Conservation (phyloP, 2,329 filamentous ascomycete genomes). For the Ophiostoma tasmaniense region DNA sequence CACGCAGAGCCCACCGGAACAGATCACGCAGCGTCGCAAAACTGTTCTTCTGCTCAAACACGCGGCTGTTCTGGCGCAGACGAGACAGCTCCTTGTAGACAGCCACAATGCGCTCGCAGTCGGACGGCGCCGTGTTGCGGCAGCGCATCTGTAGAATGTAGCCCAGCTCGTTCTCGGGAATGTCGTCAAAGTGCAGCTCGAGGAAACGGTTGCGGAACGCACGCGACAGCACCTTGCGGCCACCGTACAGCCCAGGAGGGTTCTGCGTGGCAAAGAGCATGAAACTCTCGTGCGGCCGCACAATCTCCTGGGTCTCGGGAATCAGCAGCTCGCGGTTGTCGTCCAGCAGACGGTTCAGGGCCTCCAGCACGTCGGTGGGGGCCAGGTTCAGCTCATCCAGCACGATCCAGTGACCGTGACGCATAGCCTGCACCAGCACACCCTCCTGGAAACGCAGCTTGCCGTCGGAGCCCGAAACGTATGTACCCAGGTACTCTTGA, state of each 20-base stretch:
- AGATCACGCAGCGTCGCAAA: constrained; percentile 94
- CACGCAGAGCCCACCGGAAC: constrained; percentile 86
- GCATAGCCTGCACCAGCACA: constrained; percentile 81
- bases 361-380: constrained; percentile 92
- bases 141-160: constrained; percentile 84
- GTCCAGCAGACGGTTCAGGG: constrained; percentile 87
- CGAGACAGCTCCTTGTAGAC: constrained; percentile 91
- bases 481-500: constrained; percentile 94
- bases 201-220: constrained; percentile 96
- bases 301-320: constrained; percentile 89
- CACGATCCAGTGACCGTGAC: constrained; percentile 94
- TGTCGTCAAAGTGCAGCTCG: constrained; percentile 96
- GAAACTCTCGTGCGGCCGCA: constrained; percentile 87
- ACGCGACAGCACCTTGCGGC: constrained; percentile 82
- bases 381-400: constrained; percentile 95
- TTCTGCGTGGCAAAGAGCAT: constrained; percentile 99
- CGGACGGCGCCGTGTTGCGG: constrained; percentile 77
- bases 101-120: constrained; percentile 81
- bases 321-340: constrained; percentile 95
- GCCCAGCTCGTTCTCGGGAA: constrained; percentile 87
- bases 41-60: constrained; percentile 96
- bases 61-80: constrained; percentile 75
- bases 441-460: constrained; percentile 88
- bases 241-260: constrained; percentile 88
- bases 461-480: constrained; percentile 77